These are phyloP conservation scores for Hibiscus trionum DNA, from an alignment of 345 rosid genomes.

Conservation along the genomic window DNA sequence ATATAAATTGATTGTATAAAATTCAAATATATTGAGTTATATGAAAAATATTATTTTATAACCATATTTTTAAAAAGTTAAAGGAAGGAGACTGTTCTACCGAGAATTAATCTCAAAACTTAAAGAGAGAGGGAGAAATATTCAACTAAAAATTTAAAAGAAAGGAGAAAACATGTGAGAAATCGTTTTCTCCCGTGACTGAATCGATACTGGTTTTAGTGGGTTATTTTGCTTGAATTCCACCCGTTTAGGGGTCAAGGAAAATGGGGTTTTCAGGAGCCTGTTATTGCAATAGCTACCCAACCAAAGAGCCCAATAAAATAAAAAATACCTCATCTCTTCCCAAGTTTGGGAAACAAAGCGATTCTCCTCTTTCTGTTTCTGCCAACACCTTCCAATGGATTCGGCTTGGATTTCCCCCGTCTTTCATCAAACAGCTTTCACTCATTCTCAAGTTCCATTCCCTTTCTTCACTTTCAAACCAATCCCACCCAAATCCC, in stretches of 20 bases:
- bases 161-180: too few relatives aligned
- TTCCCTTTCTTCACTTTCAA: constrained; percentile 4
- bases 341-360: background rate
- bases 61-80: too few relatives aligned
- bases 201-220: background rate
- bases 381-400: background rate
- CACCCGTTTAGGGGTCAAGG: too few relatives aligned
- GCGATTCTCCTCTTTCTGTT: background rate
- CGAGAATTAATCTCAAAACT: too few relatives aligned
- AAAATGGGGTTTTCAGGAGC: background rate
- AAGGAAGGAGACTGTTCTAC: too few relatives aligned
- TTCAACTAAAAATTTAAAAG: too few relatives aligned
- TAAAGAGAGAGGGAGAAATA: too few relatives aligned
- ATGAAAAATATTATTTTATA: too few relatives aligned
- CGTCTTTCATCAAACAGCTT: background rate
- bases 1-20: too few relatives aligned
- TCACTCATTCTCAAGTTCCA: background rate
- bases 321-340: background rate
- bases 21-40: too few relatives aligned
- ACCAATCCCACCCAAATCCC: background rate
- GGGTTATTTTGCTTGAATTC: background rate
- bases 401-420: background rate
- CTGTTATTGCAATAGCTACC: background rate
- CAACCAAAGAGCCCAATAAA: background rate
- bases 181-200: too few relatives aligned